Conservation (phyloP, 2,329 filamentous ascomycete species). For the Paecilomyces niveus region DNA sequence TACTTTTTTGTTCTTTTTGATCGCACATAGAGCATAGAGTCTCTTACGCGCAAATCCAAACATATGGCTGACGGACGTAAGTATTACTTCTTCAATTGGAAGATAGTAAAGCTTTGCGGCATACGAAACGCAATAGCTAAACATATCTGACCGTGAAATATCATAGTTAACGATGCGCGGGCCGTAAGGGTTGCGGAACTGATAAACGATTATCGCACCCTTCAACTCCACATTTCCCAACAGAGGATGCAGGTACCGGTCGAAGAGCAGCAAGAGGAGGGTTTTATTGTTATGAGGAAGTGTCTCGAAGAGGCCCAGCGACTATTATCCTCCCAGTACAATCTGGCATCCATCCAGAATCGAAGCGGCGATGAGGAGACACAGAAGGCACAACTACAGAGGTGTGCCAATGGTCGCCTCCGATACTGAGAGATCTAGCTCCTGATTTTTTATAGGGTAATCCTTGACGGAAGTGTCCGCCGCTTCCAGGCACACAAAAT, state of each 20-base stretch:
- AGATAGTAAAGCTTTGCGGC: background rate
- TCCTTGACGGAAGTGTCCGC: conserved; percentile 52
- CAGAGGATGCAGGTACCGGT: conserved; percentile 45
- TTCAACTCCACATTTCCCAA: conserved; percentile 52
- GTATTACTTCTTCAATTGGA: conserved; percentile 15
- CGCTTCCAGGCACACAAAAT: conserved; percentile 57
- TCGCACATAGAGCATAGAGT: conserved; percentile 1
- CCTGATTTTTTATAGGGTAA: conserved; percentile 40
- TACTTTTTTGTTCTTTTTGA: conserved; percentile 5
- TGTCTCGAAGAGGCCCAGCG: conserved; percentile 49
- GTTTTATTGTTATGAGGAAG: conserved; percentile 51
- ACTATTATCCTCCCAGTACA: conserved; percentile 49
- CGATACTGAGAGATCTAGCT: conserved; percentile 10
- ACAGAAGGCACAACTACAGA: conserved; percentile 50
- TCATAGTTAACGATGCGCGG: conserved; percentile 55
- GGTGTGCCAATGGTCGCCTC: conserved; percentile 30
- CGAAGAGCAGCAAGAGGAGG: conserved; percentile 53
- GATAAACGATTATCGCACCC: conserved; percentile 57
- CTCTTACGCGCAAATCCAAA: conserved; percentile 1
- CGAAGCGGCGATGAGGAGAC: conserved; percentile 43
- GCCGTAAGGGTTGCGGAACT: conserved; percentile 57
- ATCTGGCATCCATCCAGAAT: conserved; percentile 32
- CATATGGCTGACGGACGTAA: conserved; percentile 53
- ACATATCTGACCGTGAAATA: conserved; percentile 1
- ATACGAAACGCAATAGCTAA: background rate